Evolutionary conservation across 23 red algal species (phyloP).

Genomic region (Gracilaria gracilis): DNA sequence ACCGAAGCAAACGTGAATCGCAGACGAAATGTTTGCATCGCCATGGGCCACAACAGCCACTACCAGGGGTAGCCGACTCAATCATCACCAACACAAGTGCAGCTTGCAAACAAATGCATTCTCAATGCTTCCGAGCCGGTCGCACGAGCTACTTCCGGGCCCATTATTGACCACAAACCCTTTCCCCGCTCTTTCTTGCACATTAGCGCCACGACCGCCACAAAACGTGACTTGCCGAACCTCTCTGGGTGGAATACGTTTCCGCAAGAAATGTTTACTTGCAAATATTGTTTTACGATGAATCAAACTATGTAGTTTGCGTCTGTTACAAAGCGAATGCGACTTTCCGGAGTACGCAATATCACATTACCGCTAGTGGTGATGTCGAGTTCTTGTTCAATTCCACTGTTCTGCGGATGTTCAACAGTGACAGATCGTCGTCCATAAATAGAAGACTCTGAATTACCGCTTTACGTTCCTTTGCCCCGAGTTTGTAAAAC

Average conservation of each 20-base stretch:
- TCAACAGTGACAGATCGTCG: conserved; percentile 69
- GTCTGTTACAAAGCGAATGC: conserved; percentile 11
- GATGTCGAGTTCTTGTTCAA: conserved; percentile 40
- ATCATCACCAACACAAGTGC: background rate
- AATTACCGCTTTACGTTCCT: conserved; percentile 74
- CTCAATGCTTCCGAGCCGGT: background rate
- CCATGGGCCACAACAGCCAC: background rate
- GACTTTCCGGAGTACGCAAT: no score
- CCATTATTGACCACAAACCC: no score
- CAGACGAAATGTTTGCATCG: background rate
- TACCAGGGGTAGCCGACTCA: background rate
- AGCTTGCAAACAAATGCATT: background rate
- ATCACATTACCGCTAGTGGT: conserved; percentile 17
- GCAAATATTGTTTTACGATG: conserved; percentile 3
- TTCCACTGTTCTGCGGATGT: conserved; percentile 71
- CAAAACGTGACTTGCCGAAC: background rate
- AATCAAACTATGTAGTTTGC: background rate
- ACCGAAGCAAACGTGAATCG: no score
- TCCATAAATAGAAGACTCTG: conserved; percentile 69
- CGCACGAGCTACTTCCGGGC: background rate
- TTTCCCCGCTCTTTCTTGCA: no score
- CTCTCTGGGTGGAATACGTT: no score
- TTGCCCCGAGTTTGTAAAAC: conserved; percentile 37
- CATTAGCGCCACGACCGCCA: no score
- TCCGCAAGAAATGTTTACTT: background rate